A percentile compares a stretch with the other conserved stretches of the same genome.
phyloP scores from a whole-genome alignment of 768 basidiomycete genomes.

The Sporobolomyces phaffii region DNA sequence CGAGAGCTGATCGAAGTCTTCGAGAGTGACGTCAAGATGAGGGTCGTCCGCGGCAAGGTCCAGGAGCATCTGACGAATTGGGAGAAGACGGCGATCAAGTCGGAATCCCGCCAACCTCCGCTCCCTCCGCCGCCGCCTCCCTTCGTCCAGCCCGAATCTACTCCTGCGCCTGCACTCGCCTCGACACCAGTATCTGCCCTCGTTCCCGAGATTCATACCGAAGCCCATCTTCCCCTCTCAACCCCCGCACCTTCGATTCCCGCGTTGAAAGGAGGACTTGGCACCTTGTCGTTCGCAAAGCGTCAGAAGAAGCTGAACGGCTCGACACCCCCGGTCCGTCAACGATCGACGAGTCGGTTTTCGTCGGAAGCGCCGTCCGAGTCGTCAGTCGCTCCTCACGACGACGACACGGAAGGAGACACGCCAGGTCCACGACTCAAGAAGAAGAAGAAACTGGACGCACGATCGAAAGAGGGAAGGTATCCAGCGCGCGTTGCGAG shows the following conservation, averaged over 20 bases:
- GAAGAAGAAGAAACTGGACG: neutral
- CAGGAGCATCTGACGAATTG: constrained; percentile 30
- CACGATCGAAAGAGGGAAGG: neutral
- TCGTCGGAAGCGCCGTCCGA: constrained; percentile 32
- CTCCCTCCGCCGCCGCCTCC: neutral
- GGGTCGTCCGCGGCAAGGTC: constrained; percentile 31
- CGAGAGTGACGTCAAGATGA: constrained; percentile 29
- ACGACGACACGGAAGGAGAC: constrained; percentile 9
- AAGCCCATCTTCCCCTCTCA: neutral
- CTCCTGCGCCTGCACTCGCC: neutral
- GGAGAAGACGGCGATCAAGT: constrained; percentile 16
- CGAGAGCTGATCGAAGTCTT: constrained; percentile 35
- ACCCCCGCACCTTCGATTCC: neutral
- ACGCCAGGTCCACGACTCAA: neutral
- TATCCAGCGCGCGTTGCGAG: neutral
- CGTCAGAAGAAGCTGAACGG: neutral
- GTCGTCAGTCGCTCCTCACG: constrained; percentile 2
- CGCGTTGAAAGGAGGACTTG: neutral
- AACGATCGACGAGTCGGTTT: constrained; percentile 8
- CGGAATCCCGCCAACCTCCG: neutral
- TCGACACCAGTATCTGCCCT: neutral
- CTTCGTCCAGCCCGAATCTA: constrained; percentile 11
- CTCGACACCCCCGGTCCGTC: neutral
- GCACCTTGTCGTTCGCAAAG: constrained; percentile 25
- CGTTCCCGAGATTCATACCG: constrained; percentile 5